Conservation (phyloP, 345 rosid species). For the Noccaea bulbosa region DNA sequence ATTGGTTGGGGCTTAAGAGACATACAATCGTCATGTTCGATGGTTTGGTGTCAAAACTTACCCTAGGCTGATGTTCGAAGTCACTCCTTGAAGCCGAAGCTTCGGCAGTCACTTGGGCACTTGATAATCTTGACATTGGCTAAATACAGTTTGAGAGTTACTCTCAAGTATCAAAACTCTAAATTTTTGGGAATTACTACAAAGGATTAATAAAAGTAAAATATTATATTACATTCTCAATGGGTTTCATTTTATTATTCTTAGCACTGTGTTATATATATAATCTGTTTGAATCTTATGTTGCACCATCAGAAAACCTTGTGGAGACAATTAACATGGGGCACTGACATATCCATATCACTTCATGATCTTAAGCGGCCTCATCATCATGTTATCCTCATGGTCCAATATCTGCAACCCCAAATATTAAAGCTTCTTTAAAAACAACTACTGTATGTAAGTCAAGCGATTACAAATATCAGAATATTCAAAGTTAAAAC, state of each 20-base stretch:
- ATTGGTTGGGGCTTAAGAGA: too few species aligned
- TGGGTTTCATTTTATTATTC: background rate
- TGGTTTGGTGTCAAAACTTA: too few species aligned
- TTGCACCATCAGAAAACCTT: conserved; percentile 8
- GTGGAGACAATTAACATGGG: conserved; percentile 5
- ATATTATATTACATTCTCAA: conserved; percentile 8
- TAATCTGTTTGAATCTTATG: background rate
- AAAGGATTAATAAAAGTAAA: background rate
- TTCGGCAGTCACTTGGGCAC: too few species aligned
- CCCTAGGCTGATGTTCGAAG: too few species aligned
- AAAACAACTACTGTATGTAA: background rate
- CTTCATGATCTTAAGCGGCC: conserved; percentile 65
- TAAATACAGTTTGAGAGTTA: too few species aligned
- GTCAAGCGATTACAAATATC: background rate
- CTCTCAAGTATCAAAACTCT: too few species aligned
- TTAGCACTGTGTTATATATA: background rate
- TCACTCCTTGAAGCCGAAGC: too few species aligned
- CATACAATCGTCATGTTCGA: too few species aligned
- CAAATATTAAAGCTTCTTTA: background rate
- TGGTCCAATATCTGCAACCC: conserved; percentile 76
- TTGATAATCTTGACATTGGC: too few species aligned
- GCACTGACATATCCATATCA: conserved; percentile 38
- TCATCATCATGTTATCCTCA: conserved; percentile 91
- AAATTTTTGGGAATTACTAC: background rate
- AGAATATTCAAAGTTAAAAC: conserved; percentile 26